Conservation (phyloP, 2,329 filamentous ascomycete genomes). For the Colletotrichum siamense region DNA sequence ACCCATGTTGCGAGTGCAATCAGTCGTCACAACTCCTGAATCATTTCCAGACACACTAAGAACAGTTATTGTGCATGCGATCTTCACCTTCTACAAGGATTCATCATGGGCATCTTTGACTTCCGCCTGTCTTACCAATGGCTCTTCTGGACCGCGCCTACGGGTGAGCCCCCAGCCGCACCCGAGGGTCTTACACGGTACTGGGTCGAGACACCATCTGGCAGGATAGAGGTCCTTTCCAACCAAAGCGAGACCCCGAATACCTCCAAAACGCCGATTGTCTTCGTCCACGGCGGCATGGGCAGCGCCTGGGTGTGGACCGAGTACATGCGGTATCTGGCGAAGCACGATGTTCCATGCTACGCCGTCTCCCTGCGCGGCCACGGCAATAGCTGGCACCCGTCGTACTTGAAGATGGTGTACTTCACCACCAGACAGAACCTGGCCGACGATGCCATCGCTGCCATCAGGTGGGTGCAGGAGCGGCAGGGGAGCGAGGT, state of each 20-base stretch:
- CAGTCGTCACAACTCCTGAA: background rate
- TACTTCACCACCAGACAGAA: slow-evolving; percentile 47
- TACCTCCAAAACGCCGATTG: slow-evolving; percentile 38
- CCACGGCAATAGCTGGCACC: slow-evolving; percentile 58
- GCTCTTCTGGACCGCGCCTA: slow-evolving; percentile 34
- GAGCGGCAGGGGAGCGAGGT: slow-evolving; percentile 35
- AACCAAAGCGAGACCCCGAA: slow-evolving; percentile 33
- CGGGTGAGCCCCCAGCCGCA: slow-evolving; percentile 28
- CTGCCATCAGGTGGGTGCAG: slow-evolving; percentile 44
- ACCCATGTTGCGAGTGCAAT: background rate
- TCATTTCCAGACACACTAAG: background rate
- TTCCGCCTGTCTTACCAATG: slow-evolving; percentile 36
- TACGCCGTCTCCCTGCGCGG: slow-evolving; percentile 60
- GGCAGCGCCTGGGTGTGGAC: slow-evolving; percentile 58
- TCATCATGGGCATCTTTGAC: slow-evolving; percentile 23
- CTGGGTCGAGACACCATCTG: slow-evolving; percentile 48
- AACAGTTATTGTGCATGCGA: background rate
- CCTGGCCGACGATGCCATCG: slow-evolving; percentile 50
- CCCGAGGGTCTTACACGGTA: slow-evolving; percentile 47
- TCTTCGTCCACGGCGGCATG: slow-evolving; percentile 62
- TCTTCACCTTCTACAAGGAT: background rate
- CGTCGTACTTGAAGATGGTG: slow-evolving; percentile 52
- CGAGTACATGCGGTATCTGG: slow-evolving; percentile 55
- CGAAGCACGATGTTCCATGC: slow-evolving; percentile 47
- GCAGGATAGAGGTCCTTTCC: slow-evolving; percentile 54